Base-by-base conservation (phyloP, 2,329 filamentous ascomycete genomes). In the Calycina herbarum region DNA sequence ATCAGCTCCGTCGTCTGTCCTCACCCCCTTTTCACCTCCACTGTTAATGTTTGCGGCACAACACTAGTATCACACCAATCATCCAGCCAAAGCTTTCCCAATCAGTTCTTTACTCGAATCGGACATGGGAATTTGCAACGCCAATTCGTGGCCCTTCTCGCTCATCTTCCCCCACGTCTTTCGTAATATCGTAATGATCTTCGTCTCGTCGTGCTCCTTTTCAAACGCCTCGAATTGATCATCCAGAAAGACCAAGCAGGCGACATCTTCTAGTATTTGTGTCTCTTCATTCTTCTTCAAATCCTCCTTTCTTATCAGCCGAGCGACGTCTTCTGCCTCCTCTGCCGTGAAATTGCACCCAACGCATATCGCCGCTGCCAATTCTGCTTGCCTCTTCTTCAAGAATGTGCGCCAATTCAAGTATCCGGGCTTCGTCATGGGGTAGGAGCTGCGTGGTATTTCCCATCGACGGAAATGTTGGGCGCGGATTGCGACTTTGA, bases 401-500 rank as follows among this genome's bases (percentile, higher is more conserved):
- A 92, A 85, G 73, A 86, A 88, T 2, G 88, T 84, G 27, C 93
- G 85, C 93, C 93, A 96, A n/a, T 84, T 82, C 69, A 93, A 85
- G 76, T 96, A 96, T 10, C 93, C 93, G 0, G 85, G 75, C 70
- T 89, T 88, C 0, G 89, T 94, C 81, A 87, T 87, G 6, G 92
- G 91, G 77, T 91, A 94, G 45, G 82, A 85, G 69, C 82, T 80
- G 59, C 92, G 88, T 0, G 92, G 91, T 1, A 94, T 85, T 78
- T 96, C 91, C 92, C 92, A 96, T 71, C 85, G 88, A 62, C 89
- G 86, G 73, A 96, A 91, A 77, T 96, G 93, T 77, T 96, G 93
- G 11, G 92, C 92, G 70, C 92, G 88, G 70, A 93, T 90, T 20
- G 93, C 93, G 58, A 95, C 82, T 68, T 86, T 86, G 63, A 96